Evolutionary conservation across 2,329 filamentous ascomycete genomes (phyloP).

Genomic region (Blumeria hordei): DNA sequence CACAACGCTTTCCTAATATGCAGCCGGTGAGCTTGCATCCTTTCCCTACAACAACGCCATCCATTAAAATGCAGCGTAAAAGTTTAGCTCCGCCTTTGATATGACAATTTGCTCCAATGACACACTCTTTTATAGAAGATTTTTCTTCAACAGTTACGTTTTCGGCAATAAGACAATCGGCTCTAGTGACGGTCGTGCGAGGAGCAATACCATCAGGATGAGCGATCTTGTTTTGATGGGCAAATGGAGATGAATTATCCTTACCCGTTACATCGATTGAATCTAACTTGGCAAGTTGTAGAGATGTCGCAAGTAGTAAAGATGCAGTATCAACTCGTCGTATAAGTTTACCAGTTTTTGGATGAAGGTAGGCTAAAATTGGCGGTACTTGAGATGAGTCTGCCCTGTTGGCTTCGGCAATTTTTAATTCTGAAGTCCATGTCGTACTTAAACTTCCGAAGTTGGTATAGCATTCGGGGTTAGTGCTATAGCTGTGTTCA

Average conservation of each 20-base stretch:
- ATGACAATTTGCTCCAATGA: conserved; percentile 69
- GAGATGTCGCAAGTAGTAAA: conserved; percentile 56
- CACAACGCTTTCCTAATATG: conserved; percentile 57
- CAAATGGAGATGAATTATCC: conserved; percentile 41
- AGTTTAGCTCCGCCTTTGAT: conserved; percentile 71
- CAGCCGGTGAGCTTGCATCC: conserved; percentile 70
- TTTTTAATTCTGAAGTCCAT: conserved; percentile 10
- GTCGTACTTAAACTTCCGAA: conserved; percentile 13
- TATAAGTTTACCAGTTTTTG: conserved; percentile 31
- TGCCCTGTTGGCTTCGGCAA: background rate
- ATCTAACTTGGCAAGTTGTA: conserved; percentile 69
- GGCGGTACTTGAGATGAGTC: conserved; percentile 29
- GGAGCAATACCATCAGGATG: conserved; percentile 62
- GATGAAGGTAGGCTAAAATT: conserved; percentile 64
- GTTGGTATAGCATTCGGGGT: conserved; percentile 9
- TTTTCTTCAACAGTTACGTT: conserved; percentile 81
- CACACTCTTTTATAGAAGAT: conserved; percentile 73
- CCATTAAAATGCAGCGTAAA: conserved; percentile 77
- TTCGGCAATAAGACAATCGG: conserved; percentile 63
- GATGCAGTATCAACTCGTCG: conserved; percentile 73
- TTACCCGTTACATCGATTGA: conserved; percentile 38
- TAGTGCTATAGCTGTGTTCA: conserved; percentile 10
- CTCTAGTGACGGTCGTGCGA: conserved; percentile 57
- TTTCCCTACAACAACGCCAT: conserved; percentile 65
- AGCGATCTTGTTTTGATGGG: conserved; percentile 57